Conservation (phyloP, 2,329 filamentous ascomycete species). For the Talaromyces sp. region DNA sequence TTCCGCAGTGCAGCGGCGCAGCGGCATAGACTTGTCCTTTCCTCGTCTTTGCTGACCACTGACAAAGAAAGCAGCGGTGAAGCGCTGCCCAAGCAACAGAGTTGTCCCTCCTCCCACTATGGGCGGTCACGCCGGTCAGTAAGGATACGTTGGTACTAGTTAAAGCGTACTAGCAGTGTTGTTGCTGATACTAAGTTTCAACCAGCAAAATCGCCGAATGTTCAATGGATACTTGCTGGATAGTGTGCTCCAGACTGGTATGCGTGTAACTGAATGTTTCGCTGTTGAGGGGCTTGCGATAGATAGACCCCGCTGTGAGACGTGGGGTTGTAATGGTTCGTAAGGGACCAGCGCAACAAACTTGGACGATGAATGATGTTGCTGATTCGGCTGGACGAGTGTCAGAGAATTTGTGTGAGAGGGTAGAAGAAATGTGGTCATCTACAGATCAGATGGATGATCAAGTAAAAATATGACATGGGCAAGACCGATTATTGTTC, state of each 20-base stretch:
- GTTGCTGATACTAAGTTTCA: conserved; percentile 4
- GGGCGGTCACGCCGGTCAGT: not conserved
- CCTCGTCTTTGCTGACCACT: not conserved
- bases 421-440: not conserved
- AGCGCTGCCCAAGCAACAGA: conserved; percentile 11
- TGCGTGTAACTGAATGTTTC: conserved; percentile 13
- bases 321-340: conserved; percentile 6
- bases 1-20: not conserved
- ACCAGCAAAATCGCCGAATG: not conserved
- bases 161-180: not conserved
- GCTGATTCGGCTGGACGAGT: not conserved
- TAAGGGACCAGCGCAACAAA: conserved; percentile 4
- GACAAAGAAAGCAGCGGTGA: conserved; percentile 10
- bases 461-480: not conserved
- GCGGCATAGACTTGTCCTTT: not conserved
- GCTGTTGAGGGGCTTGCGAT: conserved; percentile 1
- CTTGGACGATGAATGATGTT: not conserved
- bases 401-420: not conserved
- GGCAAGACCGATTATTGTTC: not conserved
- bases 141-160: not conserved
- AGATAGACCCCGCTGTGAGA: conserved; percentile 5
- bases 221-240: not conserved
- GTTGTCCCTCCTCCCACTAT: not conserved
- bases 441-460: not conserved
- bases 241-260: conserved; percentile 8